Base-by-base conservation (phyloP, 768 basidiomycete species). In the Boletus bicolor region DNA sequence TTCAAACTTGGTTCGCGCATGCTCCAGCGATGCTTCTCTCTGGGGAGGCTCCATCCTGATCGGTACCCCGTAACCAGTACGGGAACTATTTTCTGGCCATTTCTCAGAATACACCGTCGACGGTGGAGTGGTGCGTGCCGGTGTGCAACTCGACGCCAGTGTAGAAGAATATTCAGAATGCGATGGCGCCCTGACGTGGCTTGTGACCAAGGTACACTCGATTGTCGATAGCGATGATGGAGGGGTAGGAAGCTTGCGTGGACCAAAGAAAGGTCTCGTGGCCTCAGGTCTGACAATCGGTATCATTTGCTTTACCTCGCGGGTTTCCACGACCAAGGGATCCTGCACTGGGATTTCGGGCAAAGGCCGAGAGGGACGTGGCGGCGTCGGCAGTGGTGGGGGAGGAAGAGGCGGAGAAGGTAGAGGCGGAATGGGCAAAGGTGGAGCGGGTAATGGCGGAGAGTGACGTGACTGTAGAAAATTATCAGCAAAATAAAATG, bases 161-260 rank as follows among this genome's bases (percentile, higher is more conserved):
- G 68, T 68, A 21, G 71, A 56, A 45, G 68, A 57, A 56, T 64
- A 59, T 2, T 68, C 61, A 15, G 58, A 60, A 51, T 63, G 59
- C 11, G 68, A 65, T 38, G 57, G 56, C 21, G 57, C 57, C 49
- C 61, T 56, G 4, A 45, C 54, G 28, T 64, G 68, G 47, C 52
- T 48, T 21, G 55, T 51, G n/a, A 35, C 34, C 26, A 38, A 42
- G 32, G 62, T 51, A 44, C 41, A 51, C n/a, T 72, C 71, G 49
- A 71, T 59, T 7, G 63, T 71, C 46, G 53, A 62, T 45, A 61
- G 49, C 14, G 63, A 66, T 32, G 67, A 46, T 21, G 70, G 70
- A 6, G 72, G 70, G 4, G 68, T 72, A 47, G 72, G 68, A 17
- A 73, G 66, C 55, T 66, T 70, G 54, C 70, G 70, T 17, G 65